These are phyloP conservation scores for Cryomyces minteri DNA, from an alignment of 495 filamentous ascomycete species.

Conservation along the genomic window DNA sequence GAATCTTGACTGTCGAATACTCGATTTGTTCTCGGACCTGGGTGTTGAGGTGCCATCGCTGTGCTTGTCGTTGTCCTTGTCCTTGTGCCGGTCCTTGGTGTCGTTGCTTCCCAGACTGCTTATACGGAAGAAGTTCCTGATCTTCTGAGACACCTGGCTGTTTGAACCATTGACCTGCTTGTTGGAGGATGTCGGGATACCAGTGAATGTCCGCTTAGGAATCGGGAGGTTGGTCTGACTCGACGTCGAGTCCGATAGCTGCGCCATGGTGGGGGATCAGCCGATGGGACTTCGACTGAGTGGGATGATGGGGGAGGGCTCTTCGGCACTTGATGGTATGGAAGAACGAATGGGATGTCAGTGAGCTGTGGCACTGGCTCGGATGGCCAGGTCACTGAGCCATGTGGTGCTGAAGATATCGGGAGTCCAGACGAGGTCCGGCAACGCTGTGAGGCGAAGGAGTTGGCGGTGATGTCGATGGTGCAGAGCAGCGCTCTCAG, in stretches of 20 bases:
- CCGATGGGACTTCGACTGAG: not conserved
- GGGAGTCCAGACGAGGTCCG: too few species aligned
- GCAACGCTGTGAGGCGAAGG: too few species aligned
- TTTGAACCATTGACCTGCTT: conserved; percentile 20
- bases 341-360: not conserved
- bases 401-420: not conserved
- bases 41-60: conserved; percentile 24
- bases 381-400: not conserved
- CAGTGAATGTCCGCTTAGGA: conserved; percentile 18
- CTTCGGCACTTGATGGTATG: not conserved
- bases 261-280: conserved; percentile 12
- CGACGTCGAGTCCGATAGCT: conserved; percentile 17
- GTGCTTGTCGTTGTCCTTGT: conserved; percentile 9
- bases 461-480: too few species aligned
- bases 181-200: conserved; percentile 17
- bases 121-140: conserved; percentile 98
- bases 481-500: too few species aligned
- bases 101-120: conserved; percentile 44
- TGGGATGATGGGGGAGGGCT: too few species aligned
- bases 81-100: conserved; percentile 10
- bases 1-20: conserved; percentile 69
- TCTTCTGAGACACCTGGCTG: conserved; percentile 63
- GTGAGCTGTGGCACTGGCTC: not conserved
- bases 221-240: conserved; percentile 7
- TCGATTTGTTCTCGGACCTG: conserved; percentile 39